phyloP scores from a whole-genome alignment of 1,139 yeast genomes.

The Debaryomyces sp. region DNA sequence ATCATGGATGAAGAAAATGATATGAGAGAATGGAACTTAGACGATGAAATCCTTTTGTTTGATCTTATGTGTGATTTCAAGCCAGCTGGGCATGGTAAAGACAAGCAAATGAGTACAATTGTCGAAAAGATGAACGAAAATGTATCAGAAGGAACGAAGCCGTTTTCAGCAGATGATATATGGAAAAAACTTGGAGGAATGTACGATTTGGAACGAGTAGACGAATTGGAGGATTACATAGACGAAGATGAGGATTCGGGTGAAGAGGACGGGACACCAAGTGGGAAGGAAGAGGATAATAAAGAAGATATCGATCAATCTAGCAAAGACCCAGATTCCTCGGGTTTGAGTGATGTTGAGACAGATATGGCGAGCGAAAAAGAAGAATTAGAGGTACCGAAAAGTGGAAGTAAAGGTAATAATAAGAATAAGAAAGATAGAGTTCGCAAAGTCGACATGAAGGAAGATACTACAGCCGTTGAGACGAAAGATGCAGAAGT shows the following conservation, averaged over 20 bases:
- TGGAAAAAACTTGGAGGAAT: conserved; percentile 58
- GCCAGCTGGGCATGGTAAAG: conserved; percentile 64
- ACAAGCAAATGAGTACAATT: conserved; percentile 60
- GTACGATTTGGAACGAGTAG: conserved; percentile 60
- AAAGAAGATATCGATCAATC: conserved; percentile 4
- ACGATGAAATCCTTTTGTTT: conserved; percentile 68
- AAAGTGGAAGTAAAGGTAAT: neutral
- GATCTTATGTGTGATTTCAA: conserved; percentile 68
- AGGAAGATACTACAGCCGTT: conserved; percentile 2
- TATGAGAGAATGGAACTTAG: conserved; percentile 52
- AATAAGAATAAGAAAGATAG: neutral
- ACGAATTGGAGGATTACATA: conserved; percentile 45
- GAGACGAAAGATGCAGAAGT: conserved; percentile 13
- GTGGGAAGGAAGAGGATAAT: conserved; percentile 8
- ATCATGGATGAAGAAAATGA: neutral
- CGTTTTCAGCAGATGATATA: conserved; percentile 51
- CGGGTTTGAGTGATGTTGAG: conserved; percentile 1
- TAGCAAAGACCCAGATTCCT: neutral
- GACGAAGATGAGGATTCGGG: conserved; percentile 20
- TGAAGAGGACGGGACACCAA: conserved; percentile 11
- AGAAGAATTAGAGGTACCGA: neutral
- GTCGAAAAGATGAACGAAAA: conserved; percentile 52
- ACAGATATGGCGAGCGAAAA: conserved; percentile 1
- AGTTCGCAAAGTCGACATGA: neutral
- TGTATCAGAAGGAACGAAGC: conserved; percentile 20